phyloP scores from a whole-genome alignment of 495 filamentous ascomycete genomes.

The Clohesyomyces aquaticus region DNA sequence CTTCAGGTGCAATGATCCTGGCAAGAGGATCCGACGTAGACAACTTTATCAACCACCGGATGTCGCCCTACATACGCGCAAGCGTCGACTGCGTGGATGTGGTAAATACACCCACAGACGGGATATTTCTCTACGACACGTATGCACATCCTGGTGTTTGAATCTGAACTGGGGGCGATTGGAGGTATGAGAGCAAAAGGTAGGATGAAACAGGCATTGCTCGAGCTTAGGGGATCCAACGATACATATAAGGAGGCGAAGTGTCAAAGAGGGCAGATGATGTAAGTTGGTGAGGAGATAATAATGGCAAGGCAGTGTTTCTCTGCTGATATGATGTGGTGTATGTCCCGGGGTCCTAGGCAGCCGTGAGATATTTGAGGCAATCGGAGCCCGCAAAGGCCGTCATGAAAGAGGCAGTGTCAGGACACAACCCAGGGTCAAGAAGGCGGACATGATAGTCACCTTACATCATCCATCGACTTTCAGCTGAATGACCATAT shows the following conservation, averaged over 20 bases:
- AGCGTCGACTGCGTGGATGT: constrained; percentile 42
- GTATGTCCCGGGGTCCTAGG: not conserved
- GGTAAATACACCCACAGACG: constrained; percentile 43
- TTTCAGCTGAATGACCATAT: not conserved
- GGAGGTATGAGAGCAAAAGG: not conserved
- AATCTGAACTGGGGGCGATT: not conserved
- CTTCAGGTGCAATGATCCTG: no score
- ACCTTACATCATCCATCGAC: not conserved
- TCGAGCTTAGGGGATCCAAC: not conserved
- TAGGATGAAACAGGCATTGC: not conserved
- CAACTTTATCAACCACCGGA: constrained; percentile 35
- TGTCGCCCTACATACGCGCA: constrained; percentile 41
- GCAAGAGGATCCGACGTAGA: constrained; percentile 44
- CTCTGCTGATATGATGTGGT: not conserved
- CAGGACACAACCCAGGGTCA: not conserved
- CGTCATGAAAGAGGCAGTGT: not conserved
- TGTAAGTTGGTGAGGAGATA: not conserved
- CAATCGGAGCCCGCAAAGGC: not conserved
- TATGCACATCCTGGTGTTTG: constrained; percentile 38
- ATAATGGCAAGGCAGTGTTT: not conserved
- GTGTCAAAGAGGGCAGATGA: not conserved
- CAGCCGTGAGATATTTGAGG: not conserved
- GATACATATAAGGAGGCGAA: not conserved
- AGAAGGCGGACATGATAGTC: not conserved
- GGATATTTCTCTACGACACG: constrained; percentile 43